Conservation (phyloP, 2,329 filamentous ascomycete genomes). For the Apiospora sp. region DNA sequence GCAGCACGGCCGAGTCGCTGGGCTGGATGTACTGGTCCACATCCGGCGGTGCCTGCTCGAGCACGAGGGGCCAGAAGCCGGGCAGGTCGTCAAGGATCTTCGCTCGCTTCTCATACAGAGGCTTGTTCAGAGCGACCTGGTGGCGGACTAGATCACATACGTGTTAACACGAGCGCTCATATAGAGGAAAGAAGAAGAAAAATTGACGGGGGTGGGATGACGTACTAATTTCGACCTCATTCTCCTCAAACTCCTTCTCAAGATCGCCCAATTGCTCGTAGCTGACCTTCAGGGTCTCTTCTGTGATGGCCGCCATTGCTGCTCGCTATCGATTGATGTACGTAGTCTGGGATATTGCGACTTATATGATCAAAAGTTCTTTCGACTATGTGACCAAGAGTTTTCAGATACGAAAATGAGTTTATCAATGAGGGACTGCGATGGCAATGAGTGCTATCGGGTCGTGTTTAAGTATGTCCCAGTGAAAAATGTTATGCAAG, state of each 20-base stretch:
- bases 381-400: not conserved
- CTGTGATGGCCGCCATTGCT: slow-evolving; percentile 10
- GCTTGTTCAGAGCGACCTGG: slow-evolving; percentile 71
- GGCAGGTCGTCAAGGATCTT: slow-evolving; percentile 75
- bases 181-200: not conserved
- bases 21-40: slow-evolving; percentile 90
- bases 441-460: not conserved
- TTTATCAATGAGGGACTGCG: not conserved
- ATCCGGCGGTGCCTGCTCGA: slow-evolving; percentile 85
- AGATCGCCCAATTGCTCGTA: slow-evolving; percentile 83
- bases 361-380: not conserved
- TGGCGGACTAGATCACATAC: slow-evolving; percentile 66
- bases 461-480: not conserved
- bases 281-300: slow-evolving; percentile 48
- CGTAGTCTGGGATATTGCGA: too few species aligned
- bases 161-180: slow-evolving; percentile 16
- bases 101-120: slow-evolving; percentile 80
- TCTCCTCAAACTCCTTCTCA: slow-evolving; percentile 84
- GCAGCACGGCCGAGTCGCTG: slow-evolving; percentile 77
- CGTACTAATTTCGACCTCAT: slow-evolving; percentile 84
- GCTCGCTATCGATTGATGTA: not conserved
- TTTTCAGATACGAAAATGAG: not conserved
- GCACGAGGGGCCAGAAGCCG: slow-evolving; percentile 94
- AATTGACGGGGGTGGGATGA: slow-evolving; percentile 33
- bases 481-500: not conserved